A percentile compares a stretch with the other conserved stretches of the same genome.
Evolutionary conservation across 192 early-diverging fungal genomes (phyloP).

Genomic region (Backusella tuberculispora): DNA sequence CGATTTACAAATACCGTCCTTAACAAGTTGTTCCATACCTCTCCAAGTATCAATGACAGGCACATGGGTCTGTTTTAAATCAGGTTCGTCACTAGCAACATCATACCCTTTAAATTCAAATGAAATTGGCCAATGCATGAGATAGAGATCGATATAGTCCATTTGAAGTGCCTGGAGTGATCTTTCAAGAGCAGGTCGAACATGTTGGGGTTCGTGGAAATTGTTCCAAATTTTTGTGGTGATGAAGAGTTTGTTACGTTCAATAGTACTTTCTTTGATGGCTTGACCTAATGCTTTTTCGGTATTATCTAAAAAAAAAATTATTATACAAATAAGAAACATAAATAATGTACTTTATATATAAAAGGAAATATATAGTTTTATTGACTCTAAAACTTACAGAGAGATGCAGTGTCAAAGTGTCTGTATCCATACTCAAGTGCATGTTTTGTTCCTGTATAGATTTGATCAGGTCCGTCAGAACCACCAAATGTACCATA

Average conservation of each 20-base stretch:
- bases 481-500: constrained; percentile 35
- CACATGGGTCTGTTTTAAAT: constrained; percentile 43
- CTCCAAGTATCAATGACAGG: constrained; percentile 66
- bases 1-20: constrained; percentile 58
- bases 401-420: constrained; percentile 53
- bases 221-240: constrained; percentile 57
- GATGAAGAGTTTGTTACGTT: constrained; percentile 68
- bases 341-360: no score
- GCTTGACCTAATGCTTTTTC: constrained; percentile 71
- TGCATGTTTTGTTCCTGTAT: constrained; percentile 30
- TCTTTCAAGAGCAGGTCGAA: constrained; percentile 60
- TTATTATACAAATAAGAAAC: no score
- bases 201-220: constrained; percentile 65
- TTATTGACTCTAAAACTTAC: not conserved
- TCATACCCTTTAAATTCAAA: constrained; percentile 44
- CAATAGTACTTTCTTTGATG: constrained; percentile 50
- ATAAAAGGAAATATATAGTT: not conserved
- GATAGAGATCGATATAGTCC: constrained; percentile 81
- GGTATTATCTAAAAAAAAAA: constrained; percentile 55
- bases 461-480: constrained; percentile 24
- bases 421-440: constrained; percentile 67
- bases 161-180: constrained; percentile 71
- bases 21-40: constrained; percentile 76
- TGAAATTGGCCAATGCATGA: constrained; percentile 87
- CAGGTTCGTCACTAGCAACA: constrained; percentile 10